Base-by-base conservation (phyloP, 306 rosid species). In the Prunus dulcis region DNA sequence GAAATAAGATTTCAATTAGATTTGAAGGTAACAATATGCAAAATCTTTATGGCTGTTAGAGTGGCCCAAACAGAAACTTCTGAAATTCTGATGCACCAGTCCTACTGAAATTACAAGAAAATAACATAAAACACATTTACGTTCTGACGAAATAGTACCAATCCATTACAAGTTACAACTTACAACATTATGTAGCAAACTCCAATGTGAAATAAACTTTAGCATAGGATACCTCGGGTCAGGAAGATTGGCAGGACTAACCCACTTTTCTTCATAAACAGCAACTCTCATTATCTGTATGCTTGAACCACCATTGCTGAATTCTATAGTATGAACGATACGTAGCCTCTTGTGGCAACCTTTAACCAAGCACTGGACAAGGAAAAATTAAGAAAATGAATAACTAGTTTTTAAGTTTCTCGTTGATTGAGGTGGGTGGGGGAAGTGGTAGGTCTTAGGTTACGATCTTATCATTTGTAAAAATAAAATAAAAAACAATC, bases 281-380 rank as follows among this genome's bases (percentile, higher is more conserved):
- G 93, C 96, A 58, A 92, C 93, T 84, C 98, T 90, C 91, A 95
- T 72, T 75, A 95, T 95, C 81, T 90, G 98, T 78, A 95, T 90
- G 83, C 92, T 86, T 6, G 97, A 85, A 77, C 97, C 98, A 22
- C 97, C 93, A 41, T 89, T 78, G 51, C 43, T 83, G 84, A 95
- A 92, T 78, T 95, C 97, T 78, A 95, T 90, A 43, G 97, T 95
- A 58, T 92, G 98, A 77, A 95, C 84, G 18, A 95, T 79, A 14
- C 97, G 95, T 53, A 95, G 86, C 80, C 98, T 89, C 89, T 80
- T 90, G 84, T 95, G 98, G 83, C 97, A 90, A 73, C 98, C 97
- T 85, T 92, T 95, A 51, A 94, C 98, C 84, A 95, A 89, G 75
- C 97, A 92, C 97, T 95, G 57, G 72, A 58, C 73, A 72, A 76